Percentiles rank a stretch among this genome's conserved stretches.
Conservation (phyloP, 805 yeast species). For the Zygosaccharomyces bisporus region DNA sequence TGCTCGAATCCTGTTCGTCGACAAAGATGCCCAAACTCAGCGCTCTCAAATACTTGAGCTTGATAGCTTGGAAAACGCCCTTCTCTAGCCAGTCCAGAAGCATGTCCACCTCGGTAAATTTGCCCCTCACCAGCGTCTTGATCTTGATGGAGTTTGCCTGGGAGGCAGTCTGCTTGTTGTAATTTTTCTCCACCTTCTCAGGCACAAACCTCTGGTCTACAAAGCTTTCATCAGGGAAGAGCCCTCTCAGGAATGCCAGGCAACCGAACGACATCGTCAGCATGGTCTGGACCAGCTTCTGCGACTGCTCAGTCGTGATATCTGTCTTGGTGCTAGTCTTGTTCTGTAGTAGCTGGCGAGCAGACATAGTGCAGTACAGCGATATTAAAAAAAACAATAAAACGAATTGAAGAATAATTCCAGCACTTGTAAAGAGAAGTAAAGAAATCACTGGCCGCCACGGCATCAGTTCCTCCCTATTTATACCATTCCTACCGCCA, state of each 20-base stretch:
- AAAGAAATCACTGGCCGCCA: too few species aligned
- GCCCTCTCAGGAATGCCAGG: constrained; percentile 51
- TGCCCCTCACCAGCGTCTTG: constrained; percentile 47
- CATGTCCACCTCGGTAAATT: constrained; percentile 44
- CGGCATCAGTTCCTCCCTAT: too few species aligned
- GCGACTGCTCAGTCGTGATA: constrained; percentile 41
- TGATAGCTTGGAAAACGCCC: constrained; percentile 46
- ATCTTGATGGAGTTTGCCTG: constrained; percentile 41
- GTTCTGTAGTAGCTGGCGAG: constrained; percentile 14
- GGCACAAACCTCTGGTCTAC: constrained; percentile 46
- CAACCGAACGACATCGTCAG: constrained; percentile 54
- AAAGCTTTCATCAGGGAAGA: constrained; percentile 54
- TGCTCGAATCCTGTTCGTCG: constrained; percentile 42
- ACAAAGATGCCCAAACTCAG: constrained; percentile 45
- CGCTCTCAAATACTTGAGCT: constrained; percentile 41
- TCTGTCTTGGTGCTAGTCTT: constrained; percentile 21
- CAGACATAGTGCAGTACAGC: constrained; percentile 7
- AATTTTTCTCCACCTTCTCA: constrained; percentile 31
- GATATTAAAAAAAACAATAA: neutral
- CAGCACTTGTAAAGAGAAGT: too few species aligned
- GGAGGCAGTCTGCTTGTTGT: constrained; percentile 23
- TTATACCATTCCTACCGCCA: neutral
- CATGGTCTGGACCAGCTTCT: constrained; percentile 46
- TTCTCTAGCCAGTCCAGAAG: constrained; percentile 53
- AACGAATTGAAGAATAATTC: neutral